phyloP scores from a whole-genome alignment of 1,139 yeast species.

The Kodamaea suecica region DNA sequence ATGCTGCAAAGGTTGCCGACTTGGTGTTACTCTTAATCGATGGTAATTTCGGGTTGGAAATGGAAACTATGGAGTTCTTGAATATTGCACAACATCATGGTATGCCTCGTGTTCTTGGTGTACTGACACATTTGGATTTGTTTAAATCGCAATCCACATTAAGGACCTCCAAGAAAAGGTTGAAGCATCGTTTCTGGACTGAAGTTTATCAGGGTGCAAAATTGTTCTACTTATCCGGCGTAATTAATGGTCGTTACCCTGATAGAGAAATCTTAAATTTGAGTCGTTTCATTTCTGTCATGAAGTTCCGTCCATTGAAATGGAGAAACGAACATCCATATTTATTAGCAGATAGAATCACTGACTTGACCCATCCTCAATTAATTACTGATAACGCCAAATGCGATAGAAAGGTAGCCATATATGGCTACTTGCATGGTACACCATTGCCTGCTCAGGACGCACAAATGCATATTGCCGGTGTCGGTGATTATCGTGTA shows the following conservation, averaged over 20 bases:
- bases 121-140: conserved; percentile 91
- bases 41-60: conserved; percentile 97
- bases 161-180: conserved; percentile 85
- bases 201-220: conserved; percentile 99
- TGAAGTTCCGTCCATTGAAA: conserved; percentile 96
- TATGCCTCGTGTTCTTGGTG: conserved; percentile 96
- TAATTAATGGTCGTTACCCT: conserved; percentile 94
- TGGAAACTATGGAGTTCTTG: conserved; percentile 99
- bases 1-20: conserved; percentile 94
- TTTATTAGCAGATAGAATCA: conserved; percentile 82
- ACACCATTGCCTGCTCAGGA: conserved; percentile 74
- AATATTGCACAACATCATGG: conserved; percentile 98
- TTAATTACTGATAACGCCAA: conserved; percentile 73
- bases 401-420: conserved; percentile 82
- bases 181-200: conserved; percentile 97
- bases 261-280: conserved; percentile 92
- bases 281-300: conserved; percentile 89
- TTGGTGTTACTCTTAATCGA: conserved; percentile 84
- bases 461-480: conserved; percentile 89
- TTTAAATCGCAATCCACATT: conserved; percentile 88
- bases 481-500: conserved; percentile 85
- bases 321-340: conserved; percentile 99
- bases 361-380: conserved; percentile 95
- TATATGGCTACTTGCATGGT: conserved; percentile 94
- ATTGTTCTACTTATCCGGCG: conserved; percentile 90